phyloP scores from a whole-genome alignment of 371 early-diverging fungal genomes.

The Dentiscutata heterogama region DNA sequence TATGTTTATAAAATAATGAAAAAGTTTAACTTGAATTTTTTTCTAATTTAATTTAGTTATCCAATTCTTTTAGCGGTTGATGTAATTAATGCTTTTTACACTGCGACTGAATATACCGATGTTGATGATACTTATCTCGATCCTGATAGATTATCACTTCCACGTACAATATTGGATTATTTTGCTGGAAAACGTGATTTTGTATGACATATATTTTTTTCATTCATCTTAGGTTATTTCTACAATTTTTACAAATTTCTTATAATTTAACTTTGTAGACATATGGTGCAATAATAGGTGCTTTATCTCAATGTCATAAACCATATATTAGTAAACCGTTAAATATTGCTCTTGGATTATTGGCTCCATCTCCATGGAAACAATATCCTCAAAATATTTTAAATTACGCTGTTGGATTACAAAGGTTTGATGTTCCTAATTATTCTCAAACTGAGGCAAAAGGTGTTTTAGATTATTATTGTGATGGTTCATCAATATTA shows the following conservation, averaged over 20 bases:
- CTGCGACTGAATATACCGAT: slow-evolving; percentile 8
- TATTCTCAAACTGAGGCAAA: slow-evolving; percentile 38
- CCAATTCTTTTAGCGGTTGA: slow-evolving; percentile 42
- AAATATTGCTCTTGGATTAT: slow-evolving; percentile 23
- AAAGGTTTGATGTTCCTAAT: slow-evolving; percentile 11
- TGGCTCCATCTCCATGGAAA: slow-evolving; percentile 25
- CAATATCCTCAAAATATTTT: background rate
- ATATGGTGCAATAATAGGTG: slow-evolving; percentile 41
- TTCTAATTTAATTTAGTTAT: background rate
- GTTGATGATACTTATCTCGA: slow-evolving; percentile 18
- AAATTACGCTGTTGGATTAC: slow-evolving; percentile 23
- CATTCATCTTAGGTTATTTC: too few species aligned
- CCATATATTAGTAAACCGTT: slow-evolving; percentile 29
- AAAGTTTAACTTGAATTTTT: background rate
- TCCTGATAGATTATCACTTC: slow-evolving; percentile 23
- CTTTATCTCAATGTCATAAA: background rate
- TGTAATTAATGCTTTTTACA: slow-evolving; percentile 43
- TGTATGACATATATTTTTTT: too few species aligned
- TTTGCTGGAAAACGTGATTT: slow-evolving; percentile 36
- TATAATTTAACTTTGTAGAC: slow-evolving; percentile 9
- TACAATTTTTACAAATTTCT: background rate
- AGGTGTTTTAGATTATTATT: slow-evolving; percentile 36
- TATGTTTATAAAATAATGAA: background rate
- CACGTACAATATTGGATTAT: slow-evolving; percentile 33
- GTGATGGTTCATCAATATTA: background rate